phyloP scores from a whole-genome alignment of 257 asterid species.

The Fraxinus pennsylvanica region DNA sequence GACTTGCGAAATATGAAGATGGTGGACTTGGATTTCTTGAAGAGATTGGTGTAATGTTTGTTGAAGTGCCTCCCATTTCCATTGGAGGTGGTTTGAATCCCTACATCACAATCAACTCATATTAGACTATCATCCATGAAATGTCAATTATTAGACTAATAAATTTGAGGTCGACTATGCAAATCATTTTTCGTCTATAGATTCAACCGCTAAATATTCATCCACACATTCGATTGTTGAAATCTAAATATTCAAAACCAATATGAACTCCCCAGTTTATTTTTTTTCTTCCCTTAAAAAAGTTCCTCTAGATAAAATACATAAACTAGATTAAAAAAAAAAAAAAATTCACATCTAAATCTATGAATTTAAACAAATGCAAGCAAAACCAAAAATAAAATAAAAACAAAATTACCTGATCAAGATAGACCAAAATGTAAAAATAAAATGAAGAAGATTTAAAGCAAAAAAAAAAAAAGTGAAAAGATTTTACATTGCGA shows the following conservation, averaged over 20 bases:
- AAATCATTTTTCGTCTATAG: too few relatives aligned
- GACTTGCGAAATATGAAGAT: constrained; percentile 67
- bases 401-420: not conserved
- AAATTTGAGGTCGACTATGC: too few relatives aligned
- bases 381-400: not conserved
- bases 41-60: constrained; percentile 47
- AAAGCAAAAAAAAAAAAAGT: not conserved
- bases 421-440: not conserved
- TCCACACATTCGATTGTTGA: too few relatives aligned
- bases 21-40: constrained; percentile 69
- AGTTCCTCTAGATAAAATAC: too few relatives aligned
- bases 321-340: constrained; percentile 17
- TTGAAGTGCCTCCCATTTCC: constrained; percentile 38
- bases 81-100: constrained; percentile 54
- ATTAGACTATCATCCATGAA: constrained; percentile 6
- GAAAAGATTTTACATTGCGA: constrained; percentile 48
- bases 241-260: too few relatives aligned
- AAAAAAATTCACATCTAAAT: constrained; percentile 30
- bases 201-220: too few relatives aligned
- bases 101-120: constrained; percentile 26
- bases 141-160: not conserved
- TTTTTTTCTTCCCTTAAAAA: too few relatives aligned
- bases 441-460: not conserved
- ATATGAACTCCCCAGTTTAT: too few relatives aligned
- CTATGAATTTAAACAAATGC: constrained; percentile 48